A percentile compares a stretch with the other conserved stretches of the same genome.
Conservation (phyloP, 1,284 basidiomycete genomes). For the Apiotrichum montevideense region DNA sequence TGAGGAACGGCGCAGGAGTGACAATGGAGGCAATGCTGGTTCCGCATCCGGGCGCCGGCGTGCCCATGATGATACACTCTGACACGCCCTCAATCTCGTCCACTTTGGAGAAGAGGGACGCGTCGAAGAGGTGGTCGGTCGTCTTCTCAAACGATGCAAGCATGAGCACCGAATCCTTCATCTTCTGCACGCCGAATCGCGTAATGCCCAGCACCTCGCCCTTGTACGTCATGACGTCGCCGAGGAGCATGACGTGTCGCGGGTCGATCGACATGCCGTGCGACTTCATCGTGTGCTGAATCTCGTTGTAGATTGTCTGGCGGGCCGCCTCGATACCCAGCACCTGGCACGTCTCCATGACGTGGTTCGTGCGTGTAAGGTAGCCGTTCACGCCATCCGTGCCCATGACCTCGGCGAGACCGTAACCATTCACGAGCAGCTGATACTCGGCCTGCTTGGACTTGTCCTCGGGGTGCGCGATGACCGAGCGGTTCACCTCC, state of each 20-base stretch:
- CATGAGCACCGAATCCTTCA: slow-evolving; percentile 99
- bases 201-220: slow-evolving; percentile 98
- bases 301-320: slow-evolving; percentile 91
- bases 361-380: slow-evolving; percentile 90
- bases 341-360: slow-evolving; percentile 91
- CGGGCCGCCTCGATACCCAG: slow-evolving; percentile 97
- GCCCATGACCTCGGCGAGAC: slow-evolving; percentile 94
- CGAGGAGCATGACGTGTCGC: slow-evolving; percentile 95
- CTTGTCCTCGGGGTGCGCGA: slow-evolving; percentile 81
- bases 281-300: slow-evolving; percentile 93
- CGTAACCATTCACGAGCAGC: slow-evolving; percentile 91
- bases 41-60: slow-evolving; percentile 90
- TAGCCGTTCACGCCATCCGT: slow-evolving; percentile 93
- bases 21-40: slow-evolving; percentile 73
- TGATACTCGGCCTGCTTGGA: slow-evolving; percentile 58
- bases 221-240: slow-evolving; percentile 99
- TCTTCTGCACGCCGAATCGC: slow-evolving; percentile 98
- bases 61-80: slow-evolving; percentile 99
- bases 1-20: slow-evolving; percentile 53
- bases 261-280: slow-evolving; percentile 99
- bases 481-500: slow-evolving; percentile 80
- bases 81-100: slow-evolving; percentile 94
- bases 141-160: slow-evolving; percentile 99
- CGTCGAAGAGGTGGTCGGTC: slow-evolving; percentile 97
- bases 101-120: slow-evolving; percentile 90